Evolutionary conservation across 148 eudicot species (phyloP), one percentile per base, ranked within the genome.

Genomic region (Selenicereus undatus): DNA sequence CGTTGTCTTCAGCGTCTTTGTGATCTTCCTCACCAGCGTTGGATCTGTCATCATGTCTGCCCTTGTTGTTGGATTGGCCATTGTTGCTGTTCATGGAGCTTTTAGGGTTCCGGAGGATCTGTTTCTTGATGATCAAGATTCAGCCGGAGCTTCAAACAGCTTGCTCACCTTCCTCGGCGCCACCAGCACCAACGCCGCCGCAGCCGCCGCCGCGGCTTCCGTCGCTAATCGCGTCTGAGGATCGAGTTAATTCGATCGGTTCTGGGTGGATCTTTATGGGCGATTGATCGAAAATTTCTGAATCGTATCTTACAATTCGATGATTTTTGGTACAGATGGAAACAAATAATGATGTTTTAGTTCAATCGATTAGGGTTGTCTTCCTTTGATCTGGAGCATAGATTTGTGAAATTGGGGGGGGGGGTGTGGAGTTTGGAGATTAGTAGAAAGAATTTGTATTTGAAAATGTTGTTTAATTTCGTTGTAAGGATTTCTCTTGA

Each of bases 71-170:
- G 98, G 98, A 1, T 26, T 86, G 0, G 97, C 87, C 1, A n/a
- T 90, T 43, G 94, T 92, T 12, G 82, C 85, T n/a, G 86, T 85
- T 70, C 98, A 95, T 54, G 98, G 91, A 5, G 92, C 94, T 4
- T 90, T 95, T 74, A 89, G 96, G 86, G 86, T 83, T 74, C 98
- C 98, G 0, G 97, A 95, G 39, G 98, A 95, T 80, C 82, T 95
- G 29, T 95, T 95, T 73, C 85, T 95, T 27, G 98, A 95, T 22
- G 98, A 93, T n/a, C 96, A 92, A 56, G 94, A 91, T 24, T 22
- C 65, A 0, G 73, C 24, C 35, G 75, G 65, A 8, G 77, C 50
- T 18, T 18, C 76, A 1, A 78, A 89, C 27, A 97, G 97, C 7
- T 88, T 95, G 71, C 83, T 95, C 0, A 89, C 98, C 0, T 91